These are phyloP conservation scores for Hordeum marinum DNA, from an alignment of 176 grass and related monocot genomes.

Conservation along the genomic window DNA sequence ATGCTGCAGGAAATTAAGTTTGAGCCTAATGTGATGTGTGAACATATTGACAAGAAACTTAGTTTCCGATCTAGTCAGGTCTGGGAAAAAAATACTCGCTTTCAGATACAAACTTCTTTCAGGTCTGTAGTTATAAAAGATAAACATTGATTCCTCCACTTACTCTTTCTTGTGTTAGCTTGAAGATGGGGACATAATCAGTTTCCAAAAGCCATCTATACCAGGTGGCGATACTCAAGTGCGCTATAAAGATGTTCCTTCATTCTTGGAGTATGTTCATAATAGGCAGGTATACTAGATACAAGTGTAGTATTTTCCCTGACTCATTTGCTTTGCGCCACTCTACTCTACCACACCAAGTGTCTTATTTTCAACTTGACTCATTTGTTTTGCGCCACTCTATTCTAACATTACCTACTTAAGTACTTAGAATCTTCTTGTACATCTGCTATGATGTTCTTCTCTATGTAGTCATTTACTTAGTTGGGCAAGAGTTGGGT, in stretches of 20 bases:
- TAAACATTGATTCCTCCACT: background rate
- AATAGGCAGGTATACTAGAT: constrained; percentile 81
- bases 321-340: background rate
- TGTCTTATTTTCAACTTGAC: background rate
- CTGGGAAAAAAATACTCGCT: background rate
- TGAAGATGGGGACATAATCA: constrained; percentile 95
- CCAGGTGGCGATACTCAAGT: constrained; percentile 41
- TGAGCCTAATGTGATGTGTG: constrained; percentile 91
- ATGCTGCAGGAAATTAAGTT: constrained; percentile 91
- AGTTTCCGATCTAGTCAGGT: constrained; percentile 86
- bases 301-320: constrained; percentile 3
- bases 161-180: constrained; percentile 41
- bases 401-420: background rate
- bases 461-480: background rate
- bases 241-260: constrained; percentile 85
- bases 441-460: background rate
- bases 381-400: background rate
- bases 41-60: constrained; percentile 83
- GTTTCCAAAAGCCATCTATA: constrained; percentile 59
- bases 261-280: constrained; percentile 97
- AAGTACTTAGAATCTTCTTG: background rate
- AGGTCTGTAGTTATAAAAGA: background rate
- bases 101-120: constrained; percentile 10
- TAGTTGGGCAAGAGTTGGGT: constrained; percentile 9
- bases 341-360: background rate